Conservation (phyloP, 208 protist species). For the Leishmania mexicana region DNA sequence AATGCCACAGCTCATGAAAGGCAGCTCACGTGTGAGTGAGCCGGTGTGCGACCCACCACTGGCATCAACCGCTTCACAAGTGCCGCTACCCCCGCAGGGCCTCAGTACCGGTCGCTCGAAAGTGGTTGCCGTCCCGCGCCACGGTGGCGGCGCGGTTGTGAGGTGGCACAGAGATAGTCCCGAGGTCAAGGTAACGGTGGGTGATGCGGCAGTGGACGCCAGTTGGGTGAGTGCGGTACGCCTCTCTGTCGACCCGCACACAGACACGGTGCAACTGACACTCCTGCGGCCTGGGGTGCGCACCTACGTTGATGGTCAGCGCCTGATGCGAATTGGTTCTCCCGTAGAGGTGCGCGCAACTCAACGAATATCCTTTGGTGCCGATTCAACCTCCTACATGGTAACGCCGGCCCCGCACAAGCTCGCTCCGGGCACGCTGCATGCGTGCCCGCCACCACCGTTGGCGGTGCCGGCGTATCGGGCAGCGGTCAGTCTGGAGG, state of each 20-base stretch:
- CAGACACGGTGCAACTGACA: conserved; percentile 23
- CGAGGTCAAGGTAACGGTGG: not conserved
- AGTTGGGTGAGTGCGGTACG: conserved; percentile 14
- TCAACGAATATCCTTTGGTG: conserved; percentile 10
- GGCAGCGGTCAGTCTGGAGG: not conserved
- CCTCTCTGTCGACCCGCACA: conserved; percentile 3
- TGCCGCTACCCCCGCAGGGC: not conserved
- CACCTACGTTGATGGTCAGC: conserved; percentile 28
- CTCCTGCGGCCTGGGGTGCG: not conserved
- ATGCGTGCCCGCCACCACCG: not conserved
- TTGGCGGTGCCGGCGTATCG: not conserved
- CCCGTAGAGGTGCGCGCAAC: conserved; percentile 10
- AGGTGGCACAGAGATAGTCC: not conserved
- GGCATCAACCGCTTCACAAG: not conserved
- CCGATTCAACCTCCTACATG: not conserved
- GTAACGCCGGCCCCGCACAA: not conserved
- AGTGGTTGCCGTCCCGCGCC: not conserved
- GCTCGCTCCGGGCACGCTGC: not conserved
- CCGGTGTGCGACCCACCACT: too few species aligned
- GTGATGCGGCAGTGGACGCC: not conserved
- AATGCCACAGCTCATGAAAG: not conserved
- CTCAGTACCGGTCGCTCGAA: not conserved
- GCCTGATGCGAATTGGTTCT: conserved; percentile 10
- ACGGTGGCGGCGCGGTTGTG: conserved; percentile 6
- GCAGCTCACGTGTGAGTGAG: not conserved